Base-by-base conservation (phyloP, 352 stramenopile species). In the Phytophthora sp. region DNA sequence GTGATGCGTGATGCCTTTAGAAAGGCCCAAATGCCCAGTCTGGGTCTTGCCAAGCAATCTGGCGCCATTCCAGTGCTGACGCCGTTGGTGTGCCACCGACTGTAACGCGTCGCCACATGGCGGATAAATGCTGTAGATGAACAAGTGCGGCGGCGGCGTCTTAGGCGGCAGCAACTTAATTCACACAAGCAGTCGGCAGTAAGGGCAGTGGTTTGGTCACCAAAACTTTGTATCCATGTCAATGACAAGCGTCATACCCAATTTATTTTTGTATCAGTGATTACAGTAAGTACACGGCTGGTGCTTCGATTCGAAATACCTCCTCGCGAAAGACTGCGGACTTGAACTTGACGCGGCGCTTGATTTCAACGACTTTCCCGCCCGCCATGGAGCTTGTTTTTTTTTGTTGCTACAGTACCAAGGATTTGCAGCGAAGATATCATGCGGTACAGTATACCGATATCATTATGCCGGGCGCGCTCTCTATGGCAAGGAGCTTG, bases 11-110 rank as follows among this genome's bases (percentile, higher is more conserved):
- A 69, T 41, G 31, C 18, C 21, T 44, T 63, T 44, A 44, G 36
- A 44, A 44, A 44, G 36, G 36, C 36, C 36, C 7, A 15, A 44
- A 15, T 54, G 64, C 8, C 44, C 45, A 52, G 50, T 72, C 64
- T 72, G 31, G 56, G 20, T 7, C 20, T 26, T 29, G 53, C 38
- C 47, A 52, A 30, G 36, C 55, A 36, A n/a, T 30, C 56, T 56
- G 56, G 16, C 26, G 35, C 7, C 42, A 41, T 46, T 33, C 15
- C 44, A 54, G 54, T 64, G 44, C 45, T 33, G 29, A 33, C 29
- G 29, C 29, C 11, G 29, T 15, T n/a, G 16, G 36, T 44, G 36
- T n/a, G n/a, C n/a, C n/a, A n/a, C 36, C 23, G 36, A 24, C 36
- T 44, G 36, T 44, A 44, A 44, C n/a, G n/a, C 16, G 16, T 8